phyloP scores from a whole-genome alignment of 371 early-diverging fungal species.

The Mortierella sp. region DNA sequence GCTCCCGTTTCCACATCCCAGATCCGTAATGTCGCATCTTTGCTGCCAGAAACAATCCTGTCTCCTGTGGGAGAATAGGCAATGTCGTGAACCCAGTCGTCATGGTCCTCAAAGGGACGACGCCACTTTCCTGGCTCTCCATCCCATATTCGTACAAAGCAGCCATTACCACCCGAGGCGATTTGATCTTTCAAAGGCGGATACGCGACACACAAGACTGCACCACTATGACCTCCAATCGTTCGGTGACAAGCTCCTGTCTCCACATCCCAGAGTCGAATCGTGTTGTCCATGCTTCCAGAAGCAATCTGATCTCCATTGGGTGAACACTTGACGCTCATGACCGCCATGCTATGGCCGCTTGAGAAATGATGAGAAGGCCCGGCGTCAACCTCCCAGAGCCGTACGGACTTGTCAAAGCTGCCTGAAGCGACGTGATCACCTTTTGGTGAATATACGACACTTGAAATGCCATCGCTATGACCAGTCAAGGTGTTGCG shows the following conservation, averaged over 20 bases:
- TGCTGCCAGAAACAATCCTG: slow-evolving; percentile 6
- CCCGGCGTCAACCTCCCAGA: slow-evolving; percentile 4
- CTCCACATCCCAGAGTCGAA: not conserved
- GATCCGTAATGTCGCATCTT: not conserved
- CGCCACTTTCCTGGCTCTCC: not conserved
- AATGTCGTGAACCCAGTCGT: not conserved
- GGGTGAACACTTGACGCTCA: not conserved
- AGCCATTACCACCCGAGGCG: not conserved
- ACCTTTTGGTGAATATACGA: slow-evolving; percentile 8
- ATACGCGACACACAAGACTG: not conserved
- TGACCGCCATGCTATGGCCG: not conserved
- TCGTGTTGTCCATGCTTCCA: not conserved
- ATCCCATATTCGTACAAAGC: not conserved
- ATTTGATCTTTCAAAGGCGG: not conserved
- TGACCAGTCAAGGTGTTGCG: not conserved
- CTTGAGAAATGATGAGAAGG: not conserved
- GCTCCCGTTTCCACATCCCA: slow-evolving; percentile 5
- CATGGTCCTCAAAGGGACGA: not conserved
- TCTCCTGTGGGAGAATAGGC: slow-evolving; percentile 5
- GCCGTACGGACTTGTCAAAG: slow-evolving; percentile 4
- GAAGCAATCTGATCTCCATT: not conserved
- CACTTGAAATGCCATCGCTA: not conserved
- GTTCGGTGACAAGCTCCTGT: slow-evolving; percentile 4
- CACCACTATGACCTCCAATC: not conserved
- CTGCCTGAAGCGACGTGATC: slow-evolving; percentile 9